Base-by-base conservation (phyloP, 2,329 filamentous ascomycete genomes). In the Monosporascus sp. region DNA sequence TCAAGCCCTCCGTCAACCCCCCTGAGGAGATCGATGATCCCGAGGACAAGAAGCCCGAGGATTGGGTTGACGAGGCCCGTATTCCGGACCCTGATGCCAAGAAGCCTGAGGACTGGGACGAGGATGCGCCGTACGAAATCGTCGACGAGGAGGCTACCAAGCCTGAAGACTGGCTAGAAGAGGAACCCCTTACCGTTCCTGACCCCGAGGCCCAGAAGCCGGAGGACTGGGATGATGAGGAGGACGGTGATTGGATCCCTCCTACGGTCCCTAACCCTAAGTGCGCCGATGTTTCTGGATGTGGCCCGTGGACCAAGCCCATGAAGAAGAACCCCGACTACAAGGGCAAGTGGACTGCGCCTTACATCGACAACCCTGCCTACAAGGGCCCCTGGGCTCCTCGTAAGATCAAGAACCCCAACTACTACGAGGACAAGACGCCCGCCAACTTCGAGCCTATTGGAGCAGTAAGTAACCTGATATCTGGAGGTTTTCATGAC, bases 201-300 rank as follows among this genome's bases (percentile, higher is more conserved):
- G 94, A 99, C 78, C 94, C 94, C 52, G 91, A 96, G 78, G 91
- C 93, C 50, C 81, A 89, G 79, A 99, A 97, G 87, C 94, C 94
- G 58, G 92, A 96, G 77, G 94, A 97, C 72, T 99, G 94, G 94
- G 93, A 97, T 77, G 93, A 99, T 55, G 94, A 99, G 79, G 94
- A 99, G 79, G 94, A 99, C 73, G 94, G 94, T 73, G 94, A 99
- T 79, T 99, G 92, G 91, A 74, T 96, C 63, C 78, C 92, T 50
- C 94, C 93, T 54, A 91, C 86, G 52, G 85, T 99, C 52, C 83
- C 91, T 71, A 97, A 99, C 85, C 89, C 93, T 74, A 96, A 96
- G 85, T 97, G 94, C 70, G 84, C 86, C 60, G 93, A 97, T 55
- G 89, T 79, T 62, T 92, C 93, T 77, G 94, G 94, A 68, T 97